These are phyloP conservation scores for Carex pumila DNA, from an alignment of 176 grass and related monocot genomes.

Conservation along the genomic window DNA sequence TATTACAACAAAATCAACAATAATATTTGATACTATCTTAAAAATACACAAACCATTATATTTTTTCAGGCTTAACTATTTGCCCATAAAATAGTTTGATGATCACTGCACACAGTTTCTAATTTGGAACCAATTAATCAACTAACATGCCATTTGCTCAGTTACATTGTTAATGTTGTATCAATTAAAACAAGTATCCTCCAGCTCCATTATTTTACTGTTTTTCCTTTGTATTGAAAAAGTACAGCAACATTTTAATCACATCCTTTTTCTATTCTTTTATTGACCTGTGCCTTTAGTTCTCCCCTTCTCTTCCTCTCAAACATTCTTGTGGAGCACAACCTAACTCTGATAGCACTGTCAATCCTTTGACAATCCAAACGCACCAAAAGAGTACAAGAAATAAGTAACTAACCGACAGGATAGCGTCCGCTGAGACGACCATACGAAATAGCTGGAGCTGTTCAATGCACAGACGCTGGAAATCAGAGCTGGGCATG, in stretches of 20 bases:
- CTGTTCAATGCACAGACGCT: conserved; percentile 51
- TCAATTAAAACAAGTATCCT: neutral
- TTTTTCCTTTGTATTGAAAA: neutral
- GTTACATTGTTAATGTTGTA: neutral
- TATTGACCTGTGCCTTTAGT: neutral
- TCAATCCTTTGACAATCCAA: too few species aligned
- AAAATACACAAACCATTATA: neutral
- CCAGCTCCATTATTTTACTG: neutral
- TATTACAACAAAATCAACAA: neutral
- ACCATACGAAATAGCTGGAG: conserved; percentile 62
- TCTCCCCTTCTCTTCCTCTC: too few species aligned
- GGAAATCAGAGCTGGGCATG: conserved; percentile 62
- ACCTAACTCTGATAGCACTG: too few species aligned
- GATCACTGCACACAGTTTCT: neutral
- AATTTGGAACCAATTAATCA: neutral
- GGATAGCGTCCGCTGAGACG: conserved; percentile 34
- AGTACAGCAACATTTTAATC: neutral
- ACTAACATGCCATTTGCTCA: neutral
- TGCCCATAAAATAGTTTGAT: neutral
- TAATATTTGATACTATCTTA: neutral
- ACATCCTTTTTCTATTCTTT: neutral
- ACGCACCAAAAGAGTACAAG: neutral
- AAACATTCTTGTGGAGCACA: too few species aligned
- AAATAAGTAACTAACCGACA: conserved; percentile 35
- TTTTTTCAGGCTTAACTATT: neutral